Conservation (phyloP, 1,284 basidiomycete genomes). For the Peniophora sp. region DNA sequence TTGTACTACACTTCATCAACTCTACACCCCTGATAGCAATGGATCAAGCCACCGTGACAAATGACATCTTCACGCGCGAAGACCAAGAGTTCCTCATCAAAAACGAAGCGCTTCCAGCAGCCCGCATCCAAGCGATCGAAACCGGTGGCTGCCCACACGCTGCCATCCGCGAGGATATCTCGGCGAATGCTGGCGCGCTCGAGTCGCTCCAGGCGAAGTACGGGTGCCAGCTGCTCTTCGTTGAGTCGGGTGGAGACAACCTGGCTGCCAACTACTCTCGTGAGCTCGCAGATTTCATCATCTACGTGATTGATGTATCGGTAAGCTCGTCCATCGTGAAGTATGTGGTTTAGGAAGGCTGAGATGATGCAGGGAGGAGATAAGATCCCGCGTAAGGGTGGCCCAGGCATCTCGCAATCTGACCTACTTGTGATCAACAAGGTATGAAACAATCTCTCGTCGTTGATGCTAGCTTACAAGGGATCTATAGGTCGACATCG, state of each 20-base stretch:
- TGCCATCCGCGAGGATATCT: slow-evolving; percentile 95
- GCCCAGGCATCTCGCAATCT: slow-evolving; percentile 93
- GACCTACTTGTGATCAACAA: slow-evolving; percentile 96
- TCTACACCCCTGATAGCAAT: background rate
- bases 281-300: slow-evolving; percentile 96
- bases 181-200: slow-evolving; percentile 91
- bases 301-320: slow-evolving; percentile 85
- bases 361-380: slow-evolving; percentile 94
- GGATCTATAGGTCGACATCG: slow-evolving; percentile 73
- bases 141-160: slow-evolving; percentile 95
- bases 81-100: slow-evolving; percentile 97
- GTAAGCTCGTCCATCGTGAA: slow-evolving; percentile 34
- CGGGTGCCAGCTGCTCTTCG: slow-evolving; percentile 79
- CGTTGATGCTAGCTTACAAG: background rate
- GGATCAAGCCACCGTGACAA: slow-evolving; percentile 78
- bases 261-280: slow-evolving; percentile 93
- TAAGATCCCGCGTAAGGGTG: slow-evolving; percentile 97
- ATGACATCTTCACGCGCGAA: slow-evolving; percentile 96
- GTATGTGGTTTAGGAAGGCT: slow-evolving; percentile 42
- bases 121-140: slow-evolving; percentile 92
- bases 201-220: slow-evolving; percentile 93
- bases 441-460: too few relatives aligned
- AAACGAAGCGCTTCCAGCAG: slow-evolving; percentile 80
- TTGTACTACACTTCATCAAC: too few relatives aligned
- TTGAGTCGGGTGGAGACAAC: slow-evolving; percentile 96